A percentile compares a stretch with the other conserved stretches of the same genome.
Evolutionary conservation across 1,284 basidiomycete genomes (phyloP).

Genomic region (Ceratobasidium sp.): DNA sequence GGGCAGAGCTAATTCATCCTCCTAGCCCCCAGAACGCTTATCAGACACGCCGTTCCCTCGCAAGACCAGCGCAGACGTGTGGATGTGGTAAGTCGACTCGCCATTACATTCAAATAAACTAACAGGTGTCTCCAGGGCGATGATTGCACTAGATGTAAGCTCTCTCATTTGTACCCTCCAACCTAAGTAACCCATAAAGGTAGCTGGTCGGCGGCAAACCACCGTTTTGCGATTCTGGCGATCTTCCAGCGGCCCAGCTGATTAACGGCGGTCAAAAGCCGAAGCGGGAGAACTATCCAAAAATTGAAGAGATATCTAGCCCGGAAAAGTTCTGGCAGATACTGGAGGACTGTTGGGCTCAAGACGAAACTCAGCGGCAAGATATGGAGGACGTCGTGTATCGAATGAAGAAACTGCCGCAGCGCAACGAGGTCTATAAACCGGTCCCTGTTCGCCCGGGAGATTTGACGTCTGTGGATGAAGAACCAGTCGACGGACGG

Average conservation of each 20-base stretch:
- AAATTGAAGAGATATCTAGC: not conserved
- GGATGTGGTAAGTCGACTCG: not conserved
- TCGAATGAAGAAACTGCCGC: not conserved
- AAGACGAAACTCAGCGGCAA: not conserved
- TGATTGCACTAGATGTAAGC: not conserved
- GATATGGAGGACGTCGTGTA: constrained; percentile 12
- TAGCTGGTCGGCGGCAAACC: not conserved
- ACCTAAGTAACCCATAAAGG: not conserved
- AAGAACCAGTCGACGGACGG: no score
- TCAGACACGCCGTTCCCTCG: not conserved
- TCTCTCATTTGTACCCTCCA: no score
- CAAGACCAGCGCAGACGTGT: constrained; percentile 5
- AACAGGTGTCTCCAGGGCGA: not conserved
- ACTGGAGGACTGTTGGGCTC: constrained; percentile 20
- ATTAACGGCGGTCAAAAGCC: not conserved
- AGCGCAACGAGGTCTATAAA: no score
- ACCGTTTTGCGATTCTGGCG: not conserved
- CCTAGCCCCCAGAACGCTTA: not conserved
- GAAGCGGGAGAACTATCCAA: not conserved
- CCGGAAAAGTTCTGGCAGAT: constrained; percentile 22
- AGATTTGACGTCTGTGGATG: no score
- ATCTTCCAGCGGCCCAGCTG: not conserved
- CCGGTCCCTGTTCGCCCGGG: no score
- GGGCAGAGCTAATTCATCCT: not conserved
- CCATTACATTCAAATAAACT: not conserved